These are phyloP conservation scores for Saitozyma sp. DNA, from an alignment of 768 basidiomycete genomes.

Conservation along the genomic window DNA sequence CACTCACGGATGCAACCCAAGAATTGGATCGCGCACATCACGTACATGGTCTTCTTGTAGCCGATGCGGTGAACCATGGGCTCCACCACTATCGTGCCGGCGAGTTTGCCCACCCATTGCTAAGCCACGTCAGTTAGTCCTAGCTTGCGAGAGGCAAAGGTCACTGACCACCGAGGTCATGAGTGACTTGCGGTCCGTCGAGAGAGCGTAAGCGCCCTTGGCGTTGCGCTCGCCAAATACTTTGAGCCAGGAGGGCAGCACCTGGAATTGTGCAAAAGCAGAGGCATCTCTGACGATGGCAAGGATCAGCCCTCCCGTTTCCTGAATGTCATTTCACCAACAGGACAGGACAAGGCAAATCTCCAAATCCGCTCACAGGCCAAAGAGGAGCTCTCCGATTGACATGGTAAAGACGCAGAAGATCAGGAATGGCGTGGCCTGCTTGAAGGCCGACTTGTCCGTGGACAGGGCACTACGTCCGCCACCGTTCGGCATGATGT, in stretches of 20 bases:
- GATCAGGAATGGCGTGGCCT: no score
- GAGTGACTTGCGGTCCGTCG: not conserved
- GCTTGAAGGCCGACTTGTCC: no score
- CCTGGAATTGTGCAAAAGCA: constrained; percentile 17
- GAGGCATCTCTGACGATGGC: constrained; percentile 7
- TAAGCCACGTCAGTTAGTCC: no score
- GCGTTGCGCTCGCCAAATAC: constrained; percentile 4
- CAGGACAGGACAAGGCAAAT: no score
- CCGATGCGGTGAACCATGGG: constrained; percentile 13
- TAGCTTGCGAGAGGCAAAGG: no score
- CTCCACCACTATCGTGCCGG: constrained; percentile 10
- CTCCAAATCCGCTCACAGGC: no score
- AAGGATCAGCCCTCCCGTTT: no score
- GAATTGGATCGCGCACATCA: constrained; percentile 4
- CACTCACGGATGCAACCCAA: constrained; percentile 12
- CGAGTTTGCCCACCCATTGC: constrained; percentile 10
- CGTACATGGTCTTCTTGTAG: constrained; percentile 7
- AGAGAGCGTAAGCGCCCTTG: not conserved
- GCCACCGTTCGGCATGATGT: no score
- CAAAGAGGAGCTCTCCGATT: no score
- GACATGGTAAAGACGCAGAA: no score
- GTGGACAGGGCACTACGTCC: no score
- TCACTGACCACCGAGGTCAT: not conserved
- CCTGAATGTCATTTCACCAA: no score
- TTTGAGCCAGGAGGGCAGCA: constrained; percentile 17